phyloP scores from a whole-genome alignment of 2,329 filamentous ascomycete species.

The Decorospora gaudefroyi region DNA sequence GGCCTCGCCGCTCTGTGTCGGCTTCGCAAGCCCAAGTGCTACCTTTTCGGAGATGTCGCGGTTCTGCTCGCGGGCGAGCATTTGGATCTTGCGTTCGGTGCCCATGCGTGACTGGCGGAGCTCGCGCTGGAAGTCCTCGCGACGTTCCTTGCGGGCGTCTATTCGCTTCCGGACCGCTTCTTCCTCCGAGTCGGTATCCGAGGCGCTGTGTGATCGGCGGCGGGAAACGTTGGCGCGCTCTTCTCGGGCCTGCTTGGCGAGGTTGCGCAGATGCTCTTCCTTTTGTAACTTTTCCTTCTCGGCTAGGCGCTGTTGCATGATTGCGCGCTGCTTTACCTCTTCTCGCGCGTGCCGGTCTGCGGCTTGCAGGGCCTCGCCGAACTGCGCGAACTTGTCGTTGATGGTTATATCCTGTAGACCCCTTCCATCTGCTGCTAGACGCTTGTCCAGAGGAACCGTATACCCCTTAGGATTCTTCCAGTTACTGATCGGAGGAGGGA shows the following conservation, averaged over 20 bases:
- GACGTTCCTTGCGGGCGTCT: constrained; percentile 74
- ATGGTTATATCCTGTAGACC: constrained; percentile 92
- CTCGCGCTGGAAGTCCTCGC: constrained; percentile 84
- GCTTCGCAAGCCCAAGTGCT: constrained; percentile 90
- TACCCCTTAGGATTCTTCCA: constrained; percentile 99
- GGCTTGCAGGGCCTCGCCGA: constrained; percentile 91
- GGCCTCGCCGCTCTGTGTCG: constrained; percentile 84
- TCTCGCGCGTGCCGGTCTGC: constrained; percentile 94
- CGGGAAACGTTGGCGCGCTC: constrained; percentile 64
- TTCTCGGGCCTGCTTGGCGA: constrained; percentile 90
- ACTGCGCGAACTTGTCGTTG: constrained; percentile 97
- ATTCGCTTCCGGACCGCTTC: constrained; percentile 76
- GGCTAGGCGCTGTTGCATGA: constrained; percentile 94
- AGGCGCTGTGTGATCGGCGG: constrained; percentile 50
- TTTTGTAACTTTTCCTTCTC: constrained; percentile 97
- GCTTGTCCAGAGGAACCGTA: constrained; percentile 93
- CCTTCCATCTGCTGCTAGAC: constrained; percentile 88
- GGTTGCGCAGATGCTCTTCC: constrained; percentile 83
- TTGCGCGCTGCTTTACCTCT: constrained; percentile 86
- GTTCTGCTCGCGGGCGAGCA: constrained; percentile 93
- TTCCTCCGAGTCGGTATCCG: constrained; percentile 60
- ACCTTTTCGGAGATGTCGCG: constrained; percentile 98
- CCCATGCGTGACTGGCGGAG: constrained; percentile 95
- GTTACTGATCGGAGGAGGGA: constrained; percentile 86
- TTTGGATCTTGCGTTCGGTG: constrained; percentile 84